phyloP scores from a whole-genome alignment of 768 basidiomycete genomes.

The Boletellus ananiceps region DNA sequence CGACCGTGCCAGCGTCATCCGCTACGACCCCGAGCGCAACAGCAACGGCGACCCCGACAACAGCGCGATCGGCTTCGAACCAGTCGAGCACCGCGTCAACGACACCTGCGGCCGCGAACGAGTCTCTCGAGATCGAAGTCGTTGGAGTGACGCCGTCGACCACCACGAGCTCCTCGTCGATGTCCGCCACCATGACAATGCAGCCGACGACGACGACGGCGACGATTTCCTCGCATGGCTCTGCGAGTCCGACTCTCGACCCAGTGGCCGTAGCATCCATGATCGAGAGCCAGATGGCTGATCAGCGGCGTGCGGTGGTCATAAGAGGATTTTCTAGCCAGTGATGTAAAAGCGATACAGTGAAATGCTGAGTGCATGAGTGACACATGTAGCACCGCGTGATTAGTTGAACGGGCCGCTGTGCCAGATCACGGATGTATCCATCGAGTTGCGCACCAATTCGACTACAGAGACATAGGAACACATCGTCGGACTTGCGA shows the following conservation, averaged over 20 bases:
- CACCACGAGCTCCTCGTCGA: background rate
- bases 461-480: no score
- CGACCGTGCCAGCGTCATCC: background rate
- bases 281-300: constrained; percentile 8
- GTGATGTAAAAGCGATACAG: background rate
- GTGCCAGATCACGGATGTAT: no score
- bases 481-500: no score
- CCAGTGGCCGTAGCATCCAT: constrained; percentile 19
- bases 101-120: background rate
- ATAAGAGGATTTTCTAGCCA: background rate
- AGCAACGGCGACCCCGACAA: background rate
- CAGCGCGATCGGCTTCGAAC: constrained; percentile 3
- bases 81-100: constrained; percentile 1
- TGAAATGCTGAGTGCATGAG: background rate
- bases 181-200: background rate
- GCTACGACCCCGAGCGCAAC: background rate
- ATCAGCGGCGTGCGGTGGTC: background rate
- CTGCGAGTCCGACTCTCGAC: constrained; percentile 7
- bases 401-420: no score
- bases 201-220: background rate
- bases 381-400: no score
- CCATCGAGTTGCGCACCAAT: no score
- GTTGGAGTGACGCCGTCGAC: constrained; percentile 9
- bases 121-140: constrained; percentile 22
- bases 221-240: constrained; percentile 1